Percentiles rank a stretch among this genome's conserved stretches.
Evolutionary conservation across 176 grass and related monocot species (phyloP).

Genomic region (Tillandsia fasciculata): DNA sequence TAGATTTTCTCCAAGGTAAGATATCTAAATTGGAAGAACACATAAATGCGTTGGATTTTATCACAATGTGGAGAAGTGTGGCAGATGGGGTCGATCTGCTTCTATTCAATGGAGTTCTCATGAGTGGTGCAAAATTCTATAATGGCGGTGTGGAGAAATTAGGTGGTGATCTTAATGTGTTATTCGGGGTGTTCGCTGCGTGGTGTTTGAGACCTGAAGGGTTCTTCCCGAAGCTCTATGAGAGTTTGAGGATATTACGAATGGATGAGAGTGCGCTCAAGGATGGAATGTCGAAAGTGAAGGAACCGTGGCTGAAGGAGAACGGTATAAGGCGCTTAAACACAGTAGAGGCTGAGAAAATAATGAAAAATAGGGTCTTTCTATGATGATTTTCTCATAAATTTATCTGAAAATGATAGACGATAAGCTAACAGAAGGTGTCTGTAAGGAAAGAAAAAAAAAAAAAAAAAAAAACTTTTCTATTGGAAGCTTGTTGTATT

Average conservation of each 20-base stretch:
- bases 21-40: conserved; percentile 54
- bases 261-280: conserved; percentile 36
- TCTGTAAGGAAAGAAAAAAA: not conserved
- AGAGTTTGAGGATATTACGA: conserved; percentile 52
- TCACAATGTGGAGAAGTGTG: conserved; percentile 57
- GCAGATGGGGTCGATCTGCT: conserved; percentile 55
- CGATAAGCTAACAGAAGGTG: not conserved
- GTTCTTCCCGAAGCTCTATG: conserved; percentile 57
- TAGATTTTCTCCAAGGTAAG: conserved; percentile 67
- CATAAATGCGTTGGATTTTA: conserved; percentile 59
- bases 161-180: conserved; percentile 36
- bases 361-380: conserved; percentile 46
- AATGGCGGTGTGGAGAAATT: conserved; percentile 53
- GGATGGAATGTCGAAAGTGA: conserved; percentile 26
- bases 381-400: conserved; percentile 25
- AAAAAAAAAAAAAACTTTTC: not conserved
- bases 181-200: conserved; percentile 58
- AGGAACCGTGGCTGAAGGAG: conserved; percentile 36
- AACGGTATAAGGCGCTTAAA: conserved; percentile 59
- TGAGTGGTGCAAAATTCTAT: conserved; percentile 41
- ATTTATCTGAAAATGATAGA: not conserved
- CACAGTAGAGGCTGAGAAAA: conserved; percentile 39
- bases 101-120: conserved; percentile 54
- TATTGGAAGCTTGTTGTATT: conserved; percentile 1
- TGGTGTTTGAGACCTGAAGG: conserved; percentile 94